Evolutionary conservation across 164 flowering plant species (phyloP).

Genomic region (Euptelea pleiosperma): DNA sequence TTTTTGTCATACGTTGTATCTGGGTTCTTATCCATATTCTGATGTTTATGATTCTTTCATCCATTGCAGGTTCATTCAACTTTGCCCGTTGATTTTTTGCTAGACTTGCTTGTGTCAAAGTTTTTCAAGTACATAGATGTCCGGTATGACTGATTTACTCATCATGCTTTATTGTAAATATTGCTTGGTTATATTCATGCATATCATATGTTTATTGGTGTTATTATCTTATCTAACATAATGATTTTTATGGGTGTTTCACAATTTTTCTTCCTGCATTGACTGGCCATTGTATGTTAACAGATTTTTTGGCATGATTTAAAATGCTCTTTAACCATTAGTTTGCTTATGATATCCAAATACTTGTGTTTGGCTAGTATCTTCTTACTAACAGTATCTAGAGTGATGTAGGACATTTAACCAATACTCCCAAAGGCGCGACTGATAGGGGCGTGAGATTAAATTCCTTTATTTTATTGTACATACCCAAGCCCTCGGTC

Average conservation of each 20-base stretch:
- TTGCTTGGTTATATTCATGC: neutral
- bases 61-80: conserved; percentile 60
- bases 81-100: conserved; percentile 30
- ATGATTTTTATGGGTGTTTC: no score
- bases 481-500: no score
- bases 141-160: conserved; percentile 45
- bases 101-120: conserved; percentile 54
- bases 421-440: no score
- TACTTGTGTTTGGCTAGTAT: no score
- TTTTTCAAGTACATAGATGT: conserved; percentile 82
- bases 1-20: neutral
- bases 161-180: neutral
- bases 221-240: neutral
- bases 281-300: neutral
- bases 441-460: no score
- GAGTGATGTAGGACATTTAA: no score
- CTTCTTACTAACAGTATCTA: no score
- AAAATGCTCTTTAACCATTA: no score
- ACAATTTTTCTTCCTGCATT: neutral
- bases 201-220: neutral
- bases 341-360: no score
- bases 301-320: no score
- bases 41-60: neutral
- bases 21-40: neutral
- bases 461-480: no score